A percentile compares a stretch with the other conserved stretches of the same genome.
Conservation (phyloP, 2,329 filamentous ascomycete genomes). For the Neofusicoccum cordaticola region DNA sequence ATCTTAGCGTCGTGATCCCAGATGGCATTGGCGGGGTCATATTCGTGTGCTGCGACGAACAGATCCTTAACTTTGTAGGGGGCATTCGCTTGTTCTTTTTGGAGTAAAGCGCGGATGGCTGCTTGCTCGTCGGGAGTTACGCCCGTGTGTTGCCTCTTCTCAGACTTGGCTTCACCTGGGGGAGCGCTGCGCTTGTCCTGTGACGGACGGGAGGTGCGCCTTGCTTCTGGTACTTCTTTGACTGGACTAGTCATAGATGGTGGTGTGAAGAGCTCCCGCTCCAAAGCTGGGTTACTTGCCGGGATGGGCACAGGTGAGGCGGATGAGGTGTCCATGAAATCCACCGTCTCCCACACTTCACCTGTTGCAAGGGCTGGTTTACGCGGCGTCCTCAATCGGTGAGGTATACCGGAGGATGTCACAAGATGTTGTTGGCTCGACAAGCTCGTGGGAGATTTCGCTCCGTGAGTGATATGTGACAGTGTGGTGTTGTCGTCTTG, state of each 20-base stretch:
- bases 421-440: too few relatives aligned
- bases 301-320: neutral
- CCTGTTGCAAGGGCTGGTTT: neutral
- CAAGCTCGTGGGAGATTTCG: neutral
- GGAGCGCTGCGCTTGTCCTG: neutral
- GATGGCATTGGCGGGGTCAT: neutral
- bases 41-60: neutral
- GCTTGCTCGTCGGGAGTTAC: neutral
- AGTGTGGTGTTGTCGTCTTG: too few relatives aligned
- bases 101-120: neutral
- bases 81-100: neutral
- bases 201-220: too few relatives aligned
- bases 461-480: neutral
- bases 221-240: neutral
- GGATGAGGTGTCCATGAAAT: neutral
- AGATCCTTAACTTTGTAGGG: neutral
- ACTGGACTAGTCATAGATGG: neutral
- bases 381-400: neutral
- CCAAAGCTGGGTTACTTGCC: neutral
- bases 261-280: neutral
- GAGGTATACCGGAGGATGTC: neutral
- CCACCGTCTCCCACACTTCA: neutral
- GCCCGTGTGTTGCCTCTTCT: neutral
- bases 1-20: slow-evolving; percentile 13
- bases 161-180: too few relatives aligned